These are phyloP conservation scores for Tephrocybe rancida DNA, from an alignment of 768 basidiomycete species.

Conservation along the genomic window DNA sequence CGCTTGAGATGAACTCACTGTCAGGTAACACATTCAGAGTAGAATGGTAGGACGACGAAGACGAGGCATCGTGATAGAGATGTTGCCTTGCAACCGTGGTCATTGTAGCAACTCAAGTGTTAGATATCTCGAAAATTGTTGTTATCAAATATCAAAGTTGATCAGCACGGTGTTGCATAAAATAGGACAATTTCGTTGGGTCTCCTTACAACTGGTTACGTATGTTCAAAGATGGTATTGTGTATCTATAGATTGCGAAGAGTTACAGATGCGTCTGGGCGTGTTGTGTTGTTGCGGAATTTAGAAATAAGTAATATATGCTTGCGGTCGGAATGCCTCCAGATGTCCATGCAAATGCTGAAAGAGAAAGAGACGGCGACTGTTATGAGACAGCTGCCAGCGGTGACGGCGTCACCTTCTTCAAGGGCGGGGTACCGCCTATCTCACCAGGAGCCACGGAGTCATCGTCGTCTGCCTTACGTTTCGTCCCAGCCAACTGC, in stretches of 20 bases:
- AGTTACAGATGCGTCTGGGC: conserved; percentile 28
- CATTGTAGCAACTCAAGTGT: not conserved
- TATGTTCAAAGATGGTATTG: conserved; percentile 22
- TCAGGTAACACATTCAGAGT: conserved; percentile 10
- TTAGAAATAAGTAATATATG: conserved; percentile 18
- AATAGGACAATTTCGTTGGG: not conserved
- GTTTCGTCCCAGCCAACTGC: conserved; percentile 63
- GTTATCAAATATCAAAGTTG: no score
- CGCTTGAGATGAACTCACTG: conserved; percentile 8
- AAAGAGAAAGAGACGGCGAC: not conserved
- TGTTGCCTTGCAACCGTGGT: conserved; percentile 3
- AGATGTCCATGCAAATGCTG: conserved; percentile 10
- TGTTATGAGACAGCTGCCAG: conserved; percentile 18
- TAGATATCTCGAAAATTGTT: not conserved
- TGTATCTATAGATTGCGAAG: conserved; percentile 20
- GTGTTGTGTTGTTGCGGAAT: conserved; percentile 12
- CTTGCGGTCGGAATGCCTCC: conserved; percentile 12
- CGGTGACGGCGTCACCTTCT: conserved; percentile 60
- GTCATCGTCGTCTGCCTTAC: conserved; percentile 69
- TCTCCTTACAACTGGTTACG: not conserved
- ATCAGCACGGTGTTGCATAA: not conserved
- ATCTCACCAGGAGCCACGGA: conserved; percentile 37
- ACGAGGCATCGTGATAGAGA: conserved; percentile 1
- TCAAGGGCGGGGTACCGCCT: conserved; percentile 62
- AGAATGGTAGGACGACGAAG: not conserved